Evolutionary conservation across 2,329 filamentous ascomycete species (phyloP), one percentile per base, ranked within the genome.

Genomic region (Thielaviopsis ethacetica): DNA sequence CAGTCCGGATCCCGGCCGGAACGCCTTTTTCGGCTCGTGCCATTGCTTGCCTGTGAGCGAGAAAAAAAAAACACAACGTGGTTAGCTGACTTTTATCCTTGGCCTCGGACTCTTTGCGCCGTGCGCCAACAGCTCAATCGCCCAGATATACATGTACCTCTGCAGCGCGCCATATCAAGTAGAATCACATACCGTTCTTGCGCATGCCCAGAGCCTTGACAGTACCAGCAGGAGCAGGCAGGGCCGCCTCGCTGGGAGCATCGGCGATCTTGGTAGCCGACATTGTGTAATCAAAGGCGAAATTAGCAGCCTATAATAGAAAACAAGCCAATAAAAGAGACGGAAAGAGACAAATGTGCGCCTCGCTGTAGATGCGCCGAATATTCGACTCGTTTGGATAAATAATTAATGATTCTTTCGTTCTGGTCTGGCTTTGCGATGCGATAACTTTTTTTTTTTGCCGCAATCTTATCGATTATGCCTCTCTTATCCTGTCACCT

Each of bases 21-120:
- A 97, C 0, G 93, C 83, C 63, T 85, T 87, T 70, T 90, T 91
- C 27, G 80, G 77, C 57, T 79, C 76, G 69, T 94, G 90, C 93
- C 93, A 98, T 75, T 95, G 88, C 75, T 97, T 96, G 69, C 93
- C 93, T 95, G 68, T 51, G 38, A 5, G 3, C 1, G 24, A 26
- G 24, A 26, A 44, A 41, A 13, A 9, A 27, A 7, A 1, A 17
- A 30, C 2, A 34, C 10, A 10, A 4, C 7, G 7, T 34, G 6
- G 38, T 44, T 44, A 44, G 38, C 53, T 19, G n/a, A 50, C 24
- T 6, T 26, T 26, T 12, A 19, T 6, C 17, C 34, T 30, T 21
- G 26, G n/a, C n/a, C n/a, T n/a, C n/a, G n/a, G n/a, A n/a, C n/a
- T n/a, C 30, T 34, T 34, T 34, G 30, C 10, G 30, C 30, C n/a